These are phyloP conservation scores for Trametes hirsuta DNA, from an alignment of 1,284 basidiomycete genomes.

Conservation along the genomic window DNA sequence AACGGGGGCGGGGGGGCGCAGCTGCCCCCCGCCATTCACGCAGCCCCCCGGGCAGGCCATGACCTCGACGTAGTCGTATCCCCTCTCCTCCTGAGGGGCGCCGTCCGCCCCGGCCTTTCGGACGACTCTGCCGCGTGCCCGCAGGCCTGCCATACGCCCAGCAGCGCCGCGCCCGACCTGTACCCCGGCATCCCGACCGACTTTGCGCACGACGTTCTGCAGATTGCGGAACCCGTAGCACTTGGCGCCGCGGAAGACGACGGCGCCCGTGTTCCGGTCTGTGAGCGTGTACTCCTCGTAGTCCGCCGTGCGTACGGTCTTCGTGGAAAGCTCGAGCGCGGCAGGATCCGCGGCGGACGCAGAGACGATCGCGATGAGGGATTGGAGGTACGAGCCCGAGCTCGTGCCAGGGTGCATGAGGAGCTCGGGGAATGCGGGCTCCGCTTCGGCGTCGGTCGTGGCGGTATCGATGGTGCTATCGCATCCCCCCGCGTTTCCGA, in stretches of 20 bases:
- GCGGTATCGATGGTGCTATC: constrained; percentile 5
- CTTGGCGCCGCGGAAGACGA: constrained; percentile 90
- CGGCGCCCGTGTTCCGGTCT: constrained; percentile 48
- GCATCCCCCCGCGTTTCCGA: neutral
- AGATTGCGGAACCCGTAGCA: constrained; percentile 98
- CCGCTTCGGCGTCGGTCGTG: constrained; percentile 11
- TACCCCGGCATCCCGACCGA: constrained; percentile 85
- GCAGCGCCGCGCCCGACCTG: constrained; percentile 70
- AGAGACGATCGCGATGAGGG: constrained; percentile 59
- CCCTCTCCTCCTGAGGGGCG: constrained; percentile 49
- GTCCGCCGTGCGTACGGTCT: constrained; percentile 65
- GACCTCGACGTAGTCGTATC: constrained; percentile 96
- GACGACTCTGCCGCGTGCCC: constrained; percentile 36
- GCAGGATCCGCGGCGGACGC: constrained; percentile 46
- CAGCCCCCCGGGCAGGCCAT: constrained; percentile 99
- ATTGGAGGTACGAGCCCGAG: constrained; percentile 93
- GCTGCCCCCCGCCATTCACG: constrained; percentile 96
- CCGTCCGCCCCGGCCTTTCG: constrained; percentile 36
- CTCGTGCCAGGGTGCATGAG: constrained; percentile 82
- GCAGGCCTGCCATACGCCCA: constrained; percentile 50
- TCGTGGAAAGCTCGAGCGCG: constrained; percentile 58
- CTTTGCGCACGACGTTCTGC: constrained; percentile 95
- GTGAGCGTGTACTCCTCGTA: constrained; percentile 68
- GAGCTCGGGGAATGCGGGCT: constrained; percentile 64
- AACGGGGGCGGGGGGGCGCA: constrained; percentile 52